Percentiles rank a stretch among this genome's conserved stretches.
phyloP scores from a whole-genome alignment of 768 basidiomycete species.

The Suillus bovinus region DNA sequence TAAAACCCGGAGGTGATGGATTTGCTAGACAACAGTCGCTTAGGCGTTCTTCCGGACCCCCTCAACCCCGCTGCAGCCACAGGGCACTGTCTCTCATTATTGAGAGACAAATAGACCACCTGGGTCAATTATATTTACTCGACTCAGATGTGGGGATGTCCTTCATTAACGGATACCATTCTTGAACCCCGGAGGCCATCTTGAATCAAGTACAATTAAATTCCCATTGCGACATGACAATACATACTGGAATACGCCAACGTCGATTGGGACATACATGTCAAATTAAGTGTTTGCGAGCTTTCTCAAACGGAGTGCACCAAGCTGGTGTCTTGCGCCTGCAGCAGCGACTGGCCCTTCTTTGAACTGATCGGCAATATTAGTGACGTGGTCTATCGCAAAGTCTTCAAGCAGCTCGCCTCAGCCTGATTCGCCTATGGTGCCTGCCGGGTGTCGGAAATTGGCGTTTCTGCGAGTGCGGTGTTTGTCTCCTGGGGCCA shows the following conservation, averaged over 20 bases:
- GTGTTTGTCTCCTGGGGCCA: not conserved
- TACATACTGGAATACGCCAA: slow-evolving; percentile 19
- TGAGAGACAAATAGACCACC: slow-evolving; percentile 10
- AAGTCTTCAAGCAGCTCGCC: slow-evolving; percentile 23
- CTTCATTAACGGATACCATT: slow-evolving; percentile 25
- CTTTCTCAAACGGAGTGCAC: not conserved
- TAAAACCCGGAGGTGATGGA: slow-evolving; percentile 16
- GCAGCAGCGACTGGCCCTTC: slow-evolving; percentile 13
- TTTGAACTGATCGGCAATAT: slow-evolving; percentile 24
- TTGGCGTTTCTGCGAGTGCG: not conserved
- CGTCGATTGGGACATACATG: not conserved
- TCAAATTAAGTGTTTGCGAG: not conserved
- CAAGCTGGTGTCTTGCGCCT: not conserved
- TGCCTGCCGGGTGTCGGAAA: not conserved
- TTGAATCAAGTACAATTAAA: slow-evolving; percentile 25
- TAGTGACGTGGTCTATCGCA: slow-evolving; percentile 28
- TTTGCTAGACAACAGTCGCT: slow-evolving; percentile 21
- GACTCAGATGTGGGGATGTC: slow-evolving; percentile 24
- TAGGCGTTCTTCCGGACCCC: slow-evolving; percentile 24
- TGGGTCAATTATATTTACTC: slow-evolving; percentile 20
- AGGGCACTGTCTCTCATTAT: slow-evolving; percentile 14
- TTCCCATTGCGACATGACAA: slow-evolving; percentile 17
- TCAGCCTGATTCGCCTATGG: slow-evolving; percentile 12
- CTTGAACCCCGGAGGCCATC: slow-evolving; percentile 24
- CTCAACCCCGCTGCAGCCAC: slow-evolving; percentile 20